Base-by-base conservation (phyloP, 78 protist genomes). In the Dictyostelium discoideum region DNA sequence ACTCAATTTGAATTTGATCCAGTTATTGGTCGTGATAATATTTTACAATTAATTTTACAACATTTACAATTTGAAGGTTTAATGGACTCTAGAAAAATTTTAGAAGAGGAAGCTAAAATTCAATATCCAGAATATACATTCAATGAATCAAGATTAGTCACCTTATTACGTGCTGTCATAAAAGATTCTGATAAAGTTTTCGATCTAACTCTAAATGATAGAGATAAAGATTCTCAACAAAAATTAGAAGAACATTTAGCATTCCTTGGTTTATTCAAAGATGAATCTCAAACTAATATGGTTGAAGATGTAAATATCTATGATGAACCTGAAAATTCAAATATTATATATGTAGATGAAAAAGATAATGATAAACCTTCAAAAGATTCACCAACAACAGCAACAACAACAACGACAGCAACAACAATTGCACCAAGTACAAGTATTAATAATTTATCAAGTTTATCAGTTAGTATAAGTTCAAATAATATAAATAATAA, bases 51-150 rank as follows among this genome's bases (percentile, higher is more conserved):
- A 20, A 90, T 90, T 60, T 63, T 90, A 18, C 95, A 90, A 90
- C 95, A 90, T 90, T 69, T 90, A 48, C 95, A 90, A 90, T 90
- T 67, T 32, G 95, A 90, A 72, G 95, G 87, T 82, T 54, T 90
- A 48, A 11, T 67, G n/a, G n/a, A 39, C 20, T 65, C 95, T 22
- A 90, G 76, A 72, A 82, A 82, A 39, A 20, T 85, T 20, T 72
- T 90, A 32, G 95, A 90, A 83, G 79, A 74, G 37, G 95, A 90
- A 24, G 80, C 95, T 0, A 90, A 82, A 67, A 86, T 90, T 50
- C 84, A 90, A 50, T 90, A 88, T n/a, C 80, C 86, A 7, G 94
- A 90, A 24, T 90, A 90, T 73, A 76, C 95, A 26, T 40, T 90
- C 32, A 90, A 90, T 57, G 95, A 90, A 73, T 46, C 77, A 29